Evolutionary conservation across 2,329 filamentous ascomycete genomes (phyloP).

Genomic region (Daldinia eschscholtzii): DNA sequence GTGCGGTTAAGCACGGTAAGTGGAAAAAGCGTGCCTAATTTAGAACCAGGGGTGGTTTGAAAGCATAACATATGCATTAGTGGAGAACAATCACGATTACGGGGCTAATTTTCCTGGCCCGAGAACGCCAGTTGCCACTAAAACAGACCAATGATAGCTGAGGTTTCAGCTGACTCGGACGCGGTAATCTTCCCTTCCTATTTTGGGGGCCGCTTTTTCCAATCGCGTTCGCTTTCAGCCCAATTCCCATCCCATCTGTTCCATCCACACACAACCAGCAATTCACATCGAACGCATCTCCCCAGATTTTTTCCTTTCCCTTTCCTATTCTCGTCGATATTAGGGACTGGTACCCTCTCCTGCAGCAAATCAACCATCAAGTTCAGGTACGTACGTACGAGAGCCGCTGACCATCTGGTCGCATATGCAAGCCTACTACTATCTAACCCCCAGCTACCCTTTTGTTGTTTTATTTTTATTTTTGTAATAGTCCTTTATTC

Average conservation of each 20-base stretch:
- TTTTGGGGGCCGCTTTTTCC: slow-evolving; percentile 40
- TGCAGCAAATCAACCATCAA: slow-evolving; percentile 36
- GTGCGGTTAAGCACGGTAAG: not conserved
- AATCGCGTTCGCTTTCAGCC: slow-evolving; percentile 39
- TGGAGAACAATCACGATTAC: slow-evolving; percentile 36
- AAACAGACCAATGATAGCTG: slow-evolving; percentile 26
- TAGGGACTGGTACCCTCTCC: slow-evolving; percentile 42
- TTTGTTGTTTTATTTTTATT: slow-evolving; percentile 25
- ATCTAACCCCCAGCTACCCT: slow-evolving; percentile 20
- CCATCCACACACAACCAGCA: slow-evolving; percentile 29
- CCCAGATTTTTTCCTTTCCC: slow-evolving; percentile 38
- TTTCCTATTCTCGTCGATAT: slow-evolving; percentile 43
- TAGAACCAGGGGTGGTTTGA: slow-evolving; percentile 15
- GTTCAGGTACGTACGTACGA: slow-evolving; percentile 43
- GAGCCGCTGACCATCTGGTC: slow-evolving; percentile 41
- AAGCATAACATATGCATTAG: slow-evolving; percentile 38
- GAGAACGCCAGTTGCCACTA: slow-evolving; percentile 23
- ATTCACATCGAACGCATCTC: slow-evolving; percentile 37
- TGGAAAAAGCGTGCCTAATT: not conserved
- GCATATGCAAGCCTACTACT: slow-evolving; percentile 46
- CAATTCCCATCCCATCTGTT: slow-evolving; percentile 29
- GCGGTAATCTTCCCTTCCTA: slow-evolving; percentile 36
- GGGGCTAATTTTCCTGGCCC: slow-evolving; percentile 29
- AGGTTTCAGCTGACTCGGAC: slow-evolving; percentile 34
- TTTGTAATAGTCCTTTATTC: slow-evolving; percentile 35